Base-by-base conservation (phyloP, 129 eudicot species). In the Gnaphalium uliginosum region DNA sequence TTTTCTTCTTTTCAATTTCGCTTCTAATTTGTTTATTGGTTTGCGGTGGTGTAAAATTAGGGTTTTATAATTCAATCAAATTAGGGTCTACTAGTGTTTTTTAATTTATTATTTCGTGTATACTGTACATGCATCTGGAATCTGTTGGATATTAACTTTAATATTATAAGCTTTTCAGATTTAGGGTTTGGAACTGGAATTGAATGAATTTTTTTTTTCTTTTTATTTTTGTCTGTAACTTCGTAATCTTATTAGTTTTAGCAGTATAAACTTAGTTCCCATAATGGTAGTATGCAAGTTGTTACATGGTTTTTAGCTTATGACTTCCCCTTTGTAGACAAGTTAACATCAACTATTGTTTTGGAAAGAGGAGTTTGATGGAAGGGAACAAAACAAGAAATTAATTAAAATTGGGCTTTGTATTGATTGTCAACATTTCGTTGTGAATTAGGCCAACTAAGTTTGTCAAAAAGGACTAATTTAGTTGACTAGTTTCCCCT, bases 41-140 rank as follows among this genome's bases (percentile, higher is more conserved):
- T 75, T 72, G 25, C 8, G 74, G 53, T 53, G 25, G 2, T 43
- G 57, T 74, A 46, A 13, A 8, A 8, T 6, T 71, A 61, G 17
- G 23, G 22, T 32, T 69, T 17, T 27, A 46, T 11, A 14, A 46
- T 14, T 46, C 53, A 46, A 46, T 46, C 18, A 22, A 24, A 70
- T 72, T 37, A 25, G 48, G 72, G 71, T 65, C 67, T 67, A 19
- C 71, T 25, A 1, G 46, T 37, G 46, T 37, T 9, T 27, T 80
- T 14, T 4, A 27, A n/a, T 22, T 23, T 6, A 17, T 73, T 8
- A 58, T 8, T 17, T 43, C 46, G 32, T 63, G 1, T 63, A 6
- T 63, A 11, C 41, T 63, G 0, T 9, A 1, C 6, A 18, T 63
- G 22, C 21, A 63, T 25, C 19, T 64, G 41, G 69, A 33, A 7